Evolutionary conservation across 352 stramenopile species (phyloP).

Genomic region (Halophytophthora batemanensis): DNA sequence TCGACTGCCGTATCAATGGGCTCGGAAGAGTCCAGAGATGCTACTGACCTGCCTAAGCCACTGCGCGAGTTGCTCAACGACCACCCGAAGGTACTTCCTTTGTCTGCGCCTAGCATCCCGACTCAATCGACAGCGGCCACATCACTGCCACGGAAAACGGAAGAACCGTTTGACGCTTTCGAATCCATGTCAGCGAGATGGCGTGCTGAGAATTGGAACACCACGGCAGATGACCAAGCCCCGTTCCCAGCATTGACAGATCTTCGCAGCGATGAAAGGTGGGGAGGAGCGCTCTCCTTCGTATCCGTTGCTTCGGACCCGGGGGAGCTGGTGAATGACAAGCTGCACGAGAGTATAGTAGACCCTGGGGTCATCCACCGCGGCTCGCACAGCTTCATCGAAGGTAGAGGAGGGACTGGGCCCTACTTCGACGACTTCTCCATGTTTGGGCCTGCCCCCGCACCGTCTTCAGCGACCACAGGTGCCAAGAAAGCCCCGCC

Average conservation of each 20-base stretch:
- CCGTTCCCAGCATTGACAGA: constrained; percentile 5
- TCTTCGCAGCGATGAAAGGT: constrained; percentile 8
- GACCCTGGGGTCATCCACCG: not conserved
- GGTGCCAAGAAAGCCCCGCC: constrained; percentile 35
- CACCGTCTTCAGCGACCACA: not conserved
- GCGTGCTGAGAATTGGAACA: constrained; percentile 21
- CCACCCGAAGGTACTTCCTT: constrained; percentile 2
- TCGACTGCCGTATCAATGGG: constrained; percentile 9
- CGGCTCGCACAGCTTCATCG: constrained; percentile 15
- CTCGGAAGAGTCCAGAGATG: constrained; percentile 2
- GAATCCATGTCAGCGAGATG: constrained; percentile 24
- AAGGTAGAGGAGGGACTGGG: not conserved
- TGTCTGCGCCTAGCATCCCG: not conserved
- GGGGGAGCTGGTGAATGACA: not conserved
- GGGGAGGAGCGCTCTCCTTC: constrained; percentile 19
- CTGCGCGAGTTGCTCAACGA: constrained; percentile 1
- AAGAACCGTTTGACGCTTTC: constrained; percentile 24
- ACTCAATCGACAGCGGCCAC: not conserved
- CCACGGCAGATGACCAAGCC: constrained; percentile 6
- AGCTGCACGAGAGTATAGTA: constrained; percentile 6
- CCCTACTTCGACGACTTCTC: constrained; percentile 15
- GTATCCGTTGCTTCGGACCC: constrained; percentile 4
- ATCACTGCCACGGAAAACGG: constrained; percentile 4
- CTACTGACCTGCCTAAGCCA: constrained; percentile 2
- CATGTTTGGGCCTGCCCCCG: constrained; percentile 7